phyloP scores from a whole-genome alignment of 495 filamentous ascomycete species.

The Xylaria telfairii region DNA sequence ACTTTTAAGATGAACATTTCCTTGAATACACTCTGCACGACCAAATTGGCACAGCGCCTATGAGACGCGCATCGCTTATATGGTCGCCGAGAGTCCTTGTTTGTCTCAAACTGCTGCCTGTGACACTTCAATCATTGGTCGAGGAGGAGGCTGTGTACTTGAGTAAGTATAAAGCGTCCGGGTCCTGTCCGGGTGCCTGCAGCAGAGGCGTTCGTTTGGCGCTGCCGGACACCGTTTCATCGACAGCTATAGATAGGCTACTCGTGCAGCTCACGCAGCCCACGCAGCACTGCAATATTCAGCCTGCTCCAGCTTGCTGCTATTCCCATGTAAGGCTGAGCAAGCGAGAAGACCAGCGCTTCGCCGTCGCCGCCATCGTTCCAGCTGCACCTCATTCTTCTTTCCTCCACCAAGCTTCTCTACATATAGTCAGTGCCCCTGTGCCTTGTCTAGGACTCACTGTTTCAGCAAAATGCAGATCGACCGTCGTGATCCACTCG shows the following conservation, averaged over 20 bases:
- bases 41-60: background rate
- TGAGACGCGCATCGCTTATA: background rate
- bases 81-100: slow-evolving; percentile 5
- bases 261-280: background rate
- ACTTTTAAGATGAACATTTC: background rate
- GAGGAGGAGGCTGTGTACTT: slow-evolving; percentile 5
- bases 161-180: background rate
- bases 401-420: background rate
- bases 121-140: slow-evolving; percentile 10
- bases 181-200: background rate
- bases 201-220: slow-evolving; percentile 6
- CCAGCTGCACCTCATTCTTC: background rate
- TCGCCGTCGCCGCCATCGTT: background rate
- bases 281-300: too few species aligned
- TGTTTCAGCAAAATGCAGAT: slow-evolving; percentile 18
- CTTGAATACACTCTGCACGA: background rate
- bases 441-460: slow-evolving; percentile 3
- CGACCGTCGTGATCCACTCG: slow-evolving; percentile 5
- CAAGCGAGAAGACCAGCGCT: background rate
- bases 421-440: background rate
- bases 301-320: background rate
- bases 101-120: slow-evolving; percentile 16
- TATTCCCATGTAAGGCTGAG: slow-evolving; percentile 8
- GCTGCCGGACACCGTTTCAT: background rate
- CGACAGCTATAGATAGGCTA: background rate